These are phyloP conservation scores for Trichoderma gamsii DNA, from an alignment of 495 filamentous ascomycete species.

Conservation along the genomic window DNA sequence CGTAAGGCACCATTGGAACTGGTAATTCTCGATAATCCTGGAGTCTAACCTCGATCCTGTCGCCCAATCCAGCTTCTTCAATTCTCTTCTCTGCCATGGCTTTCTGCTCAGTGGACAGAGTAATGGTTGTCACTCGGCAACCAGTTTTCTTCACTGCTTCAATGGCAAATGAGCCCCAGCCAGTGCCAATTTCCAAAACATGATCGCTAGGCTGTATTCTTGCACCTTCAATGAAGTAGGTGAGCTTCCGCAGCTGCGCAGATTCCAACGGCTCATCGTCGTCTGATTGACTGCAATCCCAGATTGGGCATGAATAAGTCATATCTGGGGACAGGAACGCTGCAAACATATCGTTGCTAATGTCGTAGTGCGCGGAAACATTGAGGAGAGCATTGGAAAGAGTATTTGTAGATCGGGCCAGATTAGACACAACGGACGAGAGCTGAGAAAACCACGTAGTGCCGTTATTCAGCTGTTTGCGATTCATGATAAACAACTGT, in stretches of 20 bases:
- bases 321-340: slow-evolving; percentile 67
- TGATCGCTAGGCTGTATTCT: slow-evolving; percentile 56
- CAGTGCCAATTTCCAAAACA: slow-evolving; percentile 63
- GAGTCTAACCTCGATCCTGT: slow-evolving; percentile 51
- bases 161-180: slow-evolving; percentile 64
- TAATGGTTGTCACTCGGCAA: slow-evolving; percentile 58
- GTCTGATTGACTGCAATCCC: slow-evolving; percentile 31
- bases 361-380: slow-evolving; percentile 66
- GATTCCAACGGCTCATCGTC: slow-evolving; percentile 49
- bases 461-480: slow-evolving; percentile 49
- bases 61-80: slow-evolving; percentile 40
- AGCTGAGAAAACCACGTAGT: slow-evolving; percentile 54
- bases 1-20: slow-evolving; percentile 48
- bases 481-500: slow-evolving; percentile 60
- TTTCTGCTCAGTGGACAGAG: slow-evolving; percentile 57
- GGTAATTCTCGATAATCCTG: slow-evolving; percentile 56
- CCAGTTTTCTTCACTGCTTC: slow-evolving; percentile 52
- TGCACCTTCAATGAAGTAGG: slow-evolving; percentile 53
- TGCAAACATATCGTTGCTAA: slow-evolving; percentile 67
- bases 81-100: slow-evolving; percentile 54
- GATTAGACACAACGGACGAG: slow-evolving; percentile 41
- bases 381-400: slow-evolving; percentile 59
- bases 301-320: slow-evolving; percentile 72
- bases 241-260: slow-evolving; percentile 62
- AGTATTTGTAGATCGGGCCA: slow-evolving; percentile 57